Conservation (phyloP, 2,329 filamentous ascomycete genomes). For the Geosmithia morbida region DNA sequence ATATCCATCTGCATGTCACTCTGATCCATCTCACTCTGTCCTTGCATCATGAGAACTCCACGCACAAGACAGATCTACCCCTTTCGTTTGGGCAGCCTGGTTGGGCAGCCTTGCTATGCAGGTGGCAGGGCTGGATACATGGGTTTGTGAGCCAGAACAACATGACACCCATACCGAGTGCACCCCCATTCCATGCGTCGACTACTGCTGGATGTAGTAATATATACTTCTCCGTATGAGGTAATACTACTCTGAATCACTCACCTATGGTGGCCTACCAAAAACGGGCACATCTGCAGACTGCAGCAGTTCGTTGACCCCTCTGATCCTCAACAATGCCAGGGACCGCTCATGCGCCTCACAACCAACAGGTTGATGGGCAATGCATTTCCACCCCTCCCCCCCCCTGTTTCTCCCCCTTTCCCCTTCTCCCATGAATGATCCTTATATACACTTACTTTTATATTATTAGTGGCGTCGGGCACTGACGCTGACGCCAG, state of each 20-base stretch:
- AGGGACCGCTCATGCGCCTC: neutral
- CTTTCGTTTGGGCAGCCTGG: neutral
- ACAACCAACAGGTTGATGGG: neutral
- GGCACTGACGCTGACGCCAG: neutral
- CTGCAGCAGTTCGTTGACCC: neutral
- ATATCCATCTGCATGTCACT: neutral
- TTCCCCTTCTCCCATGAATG: no score
- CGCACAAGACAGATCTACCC: neutral
- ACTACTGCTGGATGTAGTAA: no score
- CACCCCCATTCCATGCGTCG: no score
- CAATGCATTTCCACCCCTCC: neutral
- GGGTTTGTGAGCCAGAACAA: neutral
- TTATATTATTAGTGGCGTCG: neutral
- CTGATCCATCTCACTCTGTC: neutral
- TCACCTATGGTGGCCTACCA: no score
- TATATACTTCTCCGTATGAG: no score
- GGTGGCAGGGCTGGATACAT: neutral
- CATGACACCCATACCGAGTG: no score
- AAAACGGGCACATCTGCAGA: neutral
- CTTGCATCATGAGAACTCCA: no score
- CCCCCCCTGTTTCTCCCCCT: no score
- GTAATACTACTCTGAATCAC: no score
- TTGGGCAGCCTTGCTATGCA: neutral
- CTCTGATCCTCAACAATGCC: neutral
- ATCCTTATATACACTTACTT: neutral